Evolutionary conservation across 208 protist genomes (phyloP), one percentile per base, ranked within the genome.

Genomic region (Tetramitus jugosus): DNA sequence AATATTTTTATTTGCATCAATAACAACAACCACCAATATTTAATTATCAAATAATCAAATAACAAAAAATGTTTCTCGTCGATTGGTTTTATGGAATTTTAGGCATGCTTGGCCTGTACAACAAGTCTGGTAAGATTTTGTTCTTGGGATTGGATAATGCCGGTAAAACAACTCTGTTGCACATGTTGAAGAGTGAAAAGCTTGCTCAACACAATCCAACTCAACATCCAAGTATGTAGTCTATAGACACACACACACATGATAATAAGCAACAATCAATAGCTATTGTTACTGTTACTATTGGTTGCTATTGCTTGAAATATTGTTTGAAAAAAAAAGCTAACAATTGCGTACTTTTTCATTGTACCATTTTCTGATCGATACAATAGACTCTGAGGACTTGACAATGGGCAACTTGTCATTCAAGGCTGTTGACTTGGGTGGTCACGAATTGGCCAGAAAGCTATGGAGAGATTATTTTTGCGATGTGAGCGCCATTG

Each of bases 111-210:
- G 69, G 69, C 3, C 42, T 76, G 2, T 60, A 60, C 6, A 26
- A 76, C 23, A 76, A 76, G 23, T 60, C 42, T 60, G 69, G 45
- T 33, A 53, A 60, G 10, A 97, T 99, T 60, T 87, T 99, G 3
- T 99, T 99, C 85, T 91, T 99, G 23, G 98, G 98, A 23, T 89
- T 99, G 29, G 98, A 99, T 86, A 99, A 99, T 87, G 98, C 98
- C 10, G 98, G 98, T 49, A 99, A 99, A 85, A 99, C 98, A 6
- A 99, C 98, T 6, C 87, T 99, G 2, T 86, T 99, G 23, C 96
- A 98, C 79, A 87, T 94, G 72, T 79, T 97, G 1, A 93, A 94
- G 76, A 87, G 94, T 77, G 89, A 89, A 74, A 81, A 87, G 40
- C 61, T 97, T 2, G 80, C 82, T 39, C 72, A 81, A 29, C 82